Conservation (phyloP, 169 alveolate genomes). For the Eimeria maxima region DNA sequence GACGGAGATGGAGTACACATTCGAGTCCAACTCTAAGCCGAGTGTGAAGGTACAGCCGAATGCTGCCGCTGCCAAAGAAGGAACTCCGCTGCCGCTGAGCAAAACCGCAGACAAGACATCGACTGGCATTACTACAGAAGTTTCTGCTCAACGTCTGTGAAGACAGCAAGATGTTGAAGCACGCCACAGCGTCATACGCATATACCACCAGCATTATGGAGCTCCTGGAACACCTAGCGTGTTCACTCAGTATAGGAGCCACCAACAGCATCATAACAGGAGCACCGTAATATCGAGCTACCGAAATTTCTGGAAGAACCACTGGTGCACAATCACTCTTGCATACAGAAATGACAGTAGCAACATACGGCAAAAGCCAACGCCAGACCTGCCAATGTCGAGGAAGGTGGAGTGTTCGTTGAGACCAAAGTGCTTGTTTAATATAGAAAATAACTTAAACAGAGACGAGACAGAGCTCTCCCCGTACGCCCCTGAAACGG, state of each 20-base stretch:
- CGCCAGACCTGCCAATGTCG: slow-evolving; percentile 75
- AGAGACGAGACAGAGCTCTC: slow-evolving; percentile 70
- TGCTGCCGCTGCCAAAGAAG: slow-evolving; percentile 78
- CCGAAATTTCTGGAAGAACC: background rate
- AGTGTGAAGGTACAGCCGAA: slow-evolving; percentile 74
- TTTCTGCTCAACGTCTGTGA: background rate
- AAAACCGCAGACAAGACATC: background rate
- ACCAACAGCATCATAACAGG: background rate
- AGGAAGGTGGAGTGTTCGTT: slow-evolving; percentile 59
- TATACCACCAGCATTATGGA: background rate
- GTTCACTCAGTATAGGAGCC: background rate
- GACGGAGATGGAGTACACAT: slow-evolving; percentile 74
- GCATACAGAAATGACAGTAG: background rate
- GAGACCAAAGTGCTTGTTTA: slow-evolving; percentile 52
- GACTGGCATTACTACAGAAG: background rate
- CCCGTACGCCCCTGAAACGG: slow-evolving; percentile 74
- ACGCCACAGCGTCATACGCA: background rate
- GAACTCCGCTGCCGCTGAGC: slow-evolving; percentile 78
- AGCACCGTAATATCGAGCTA: background rate
- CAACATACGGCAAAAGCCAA: background rate
- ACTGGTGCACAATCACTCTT: background rate
- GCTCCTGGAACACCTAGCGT: background rate
- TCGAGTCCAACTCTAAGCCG: slow-evolving; percentile 73
- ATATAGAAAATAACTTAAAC: slow-evolving; percentile 43
- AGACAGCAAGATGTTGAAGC: background rate